A percentile compares a stretch with the other conserved stretches of the same genome.
These are phyloP conservation scores for Beverwykella pulmonaria DNA, from an alignment of 495 filamentous ascomycete genomes.

Conservation along the genomic window DNA sequence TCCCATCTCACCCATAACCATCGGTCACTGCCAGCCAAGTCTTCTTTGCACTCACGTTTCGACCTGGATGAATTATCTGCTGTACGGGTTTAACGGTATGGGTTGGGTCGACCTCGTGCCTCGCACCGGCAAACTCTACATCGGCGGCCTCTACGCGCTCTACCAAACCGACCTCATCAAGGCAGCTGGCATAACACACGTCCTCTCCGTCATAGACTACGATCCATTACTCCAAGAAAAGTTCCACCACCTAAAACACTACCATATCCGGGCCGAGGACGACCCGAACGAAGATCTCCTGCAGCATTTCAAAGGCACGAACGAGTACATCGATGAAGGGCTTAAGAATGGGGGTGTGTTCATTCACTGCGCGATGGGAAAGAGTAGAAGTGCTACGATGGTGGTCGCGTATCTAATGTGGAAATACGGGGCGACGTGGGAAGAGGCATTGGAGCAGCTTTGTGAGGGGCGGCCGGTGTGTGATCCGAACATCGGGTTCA, in stretches of 20 bases:
- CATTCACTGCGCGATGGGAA: conserved; percentile 46
- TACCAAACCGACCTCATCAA: conserved; percentile 41
- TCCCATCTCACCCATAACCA: neutral
- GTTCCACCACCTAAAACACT: conserved; percentile 35
- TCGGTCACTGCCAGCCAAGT: neutral
- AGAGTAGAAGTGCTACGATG: conserved; percentile 39
- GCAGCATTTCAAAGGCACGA: conserved; percentile 31
- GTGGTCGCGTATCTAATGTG: conserved; percentile 42
- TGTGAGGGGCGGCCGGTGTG: conserved; percentile 43
- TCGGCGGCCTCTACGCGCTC: conserved; percentile 44
- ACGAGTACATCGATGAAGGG: conserved; percentile 34
- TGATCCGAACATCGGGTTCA: conserved; percentile 43
- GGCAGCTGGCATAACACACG: conserved; percentile 39
- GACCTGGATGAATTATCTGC: conserved; percentile 9
- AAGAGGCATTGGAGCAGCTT: conserved; percentile 33
- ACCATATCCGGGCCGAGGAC: conserved; percentile 40
- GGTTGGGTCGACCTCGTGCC: conserved; percentile 42
- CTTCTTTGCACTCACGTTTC: neutral
- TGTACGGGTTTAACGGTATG: conserved; percentile 30
- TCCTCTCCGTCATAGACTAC: conserved; percentile 39
- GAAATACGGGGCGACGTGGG: conserved; percentile 25
- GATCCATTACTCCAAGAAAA: conserved; percentile 37
- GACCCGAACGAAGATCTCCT: conserved; percentile 42
- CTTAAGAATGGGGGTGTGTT: conserved; percentile 38
- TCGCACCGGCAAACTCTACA: conserved; percentile 39